A percentile compares a stretch with the other conserved stretches of the same genome.
These are phyloP conservation scores for Capillidium rhysosporum DNA, from an alignment of 371 early-diverging fungal genomes.

Conservation along the genomic window DNA sequence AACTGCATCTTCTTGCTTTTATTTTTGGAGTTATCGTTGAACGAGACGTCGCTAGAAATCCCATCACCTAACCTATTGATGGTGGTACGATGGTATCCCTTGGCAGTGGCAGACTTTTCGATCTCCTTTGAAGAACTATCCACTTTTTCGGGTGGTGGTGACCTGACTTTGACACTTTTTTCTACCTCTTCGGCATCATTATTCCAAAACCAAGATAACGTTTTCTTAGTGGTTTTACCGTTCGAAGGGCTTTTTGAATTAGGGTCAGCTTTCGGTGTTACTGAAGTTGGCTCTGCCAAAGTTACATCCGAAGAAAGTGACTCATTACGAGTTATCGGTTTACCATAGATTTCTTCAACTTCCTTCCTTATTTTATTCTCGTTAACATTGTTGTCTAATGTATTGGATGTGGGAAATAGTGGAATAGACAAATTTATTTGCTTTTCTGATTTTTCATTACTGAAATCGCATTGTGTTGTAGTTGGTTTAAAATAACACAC, in stretches of 20 bases:
- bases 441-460: no score
- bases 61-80: background rate
- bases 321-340: background rate
- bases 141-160: background rate
- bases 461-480: no score
- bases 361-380: no score
- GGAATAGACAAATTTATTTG: no score
- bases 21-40: background rate
- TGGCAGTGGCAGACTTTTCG: background rate
- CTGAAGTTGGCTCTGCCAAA: background rate
- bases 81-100: background rate
- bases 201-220: slow-evolving; percentile 2
- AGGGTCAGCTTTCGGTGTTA: background rate
- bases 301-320: background rate
- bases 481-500: no score
- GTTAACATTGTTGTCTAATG: no score
- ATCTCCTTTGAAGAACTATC: background rate
- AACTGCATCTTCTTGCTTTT: slow-evolving; percentile 1
- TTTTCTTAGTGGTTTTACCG: background rate
- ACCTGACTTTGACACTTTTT: background rate
- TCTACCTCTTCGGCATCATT: background rate
- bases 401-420: no score
- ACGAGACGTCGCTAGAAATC: background rate
- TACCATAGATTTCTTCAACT: no score
- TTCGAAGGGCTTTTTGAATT: background rate